Evolutionary conservation across 2,329 filamentous ascomycete species (phyloP).

Genomic region (Cercospora zeae-maydis): DNA sequence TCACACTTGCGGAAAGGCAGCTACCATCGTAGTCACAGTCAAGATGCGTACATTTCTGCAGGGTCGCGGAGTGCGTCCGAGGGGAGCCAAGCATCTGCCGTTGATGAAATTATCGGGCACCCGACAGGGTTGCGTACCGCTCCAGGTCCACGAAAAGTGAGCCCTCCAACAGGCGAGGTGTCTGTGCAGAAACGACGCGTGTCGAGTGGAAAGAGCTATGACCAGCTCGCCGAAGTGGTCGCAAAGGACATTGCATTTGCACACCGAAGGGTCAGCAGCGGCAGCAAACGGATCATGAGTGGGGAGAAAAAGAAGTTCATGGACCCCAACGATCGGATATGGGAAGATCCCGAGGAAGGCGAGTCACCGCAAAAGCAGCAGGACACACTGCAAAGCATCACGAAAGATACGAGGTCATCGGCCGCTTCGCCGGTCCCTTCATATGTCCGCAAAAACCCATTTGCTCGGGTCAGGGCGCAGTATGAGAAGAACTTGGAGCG

Average conservation of each 20-base stretch:
- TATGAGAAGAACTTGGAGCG: slow-evolving; percentile 43
- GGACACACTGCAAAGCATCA: slow-evolving; percentile 8
- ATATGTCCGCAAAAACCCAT: slow-evolving; percentile 61
- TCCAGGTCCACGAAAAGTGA: slow-evolving; percentile 22
- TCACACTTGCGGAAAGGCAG: slow-evolving; percentile 67
- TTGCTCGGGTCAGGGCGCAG: slow-evolving; percentile 59
- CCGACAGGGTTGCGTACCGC: slow-evolving; percentile 16
- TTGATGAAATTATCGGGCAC: slow-evolving; percentile 10
- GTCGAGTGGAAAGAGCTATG: slow-evolving; percentile 36
- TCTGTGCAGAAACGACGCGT: slow-evolving; percentile 25
- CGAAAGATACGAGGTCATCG: slow-evolving; percentile 6
- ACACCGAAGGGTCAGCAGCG: slow-evolving; percentile 57
- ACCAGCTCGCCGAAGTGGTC: slow-evolving; percentile 36
- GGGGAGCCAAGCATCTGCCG: slow-evolving; percentile 18
- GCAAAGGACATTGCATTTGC: slow-evolving; percentile 35
- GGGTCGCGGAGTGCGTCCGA: slow-evolving; percentile 21
- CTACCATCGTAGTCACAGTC: slow-evolving; percentile 56
- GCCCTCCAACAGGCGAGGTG: slow-evolving; percentile 21
- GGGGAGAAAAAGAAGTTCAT: slow-evolving; percentile 65
- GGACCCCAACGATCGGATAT: slow-evolving; percentile 74
- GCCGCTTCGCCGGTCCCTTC: slow-evolving; percentile 31
- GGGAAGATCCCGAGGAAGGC: slow-evolving; percentile 72
- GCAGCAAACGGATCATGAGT: slow-evolving; percentile 63
- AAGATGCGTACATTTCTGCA: slow-evolving; percentile 19
- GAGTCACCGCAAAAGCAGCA: slow-evolving; percentile 15